Base-by-base conservation (phyloP, 1,284 basidiomycete genomes). In the Ceratobasidium sp. region DNA sequence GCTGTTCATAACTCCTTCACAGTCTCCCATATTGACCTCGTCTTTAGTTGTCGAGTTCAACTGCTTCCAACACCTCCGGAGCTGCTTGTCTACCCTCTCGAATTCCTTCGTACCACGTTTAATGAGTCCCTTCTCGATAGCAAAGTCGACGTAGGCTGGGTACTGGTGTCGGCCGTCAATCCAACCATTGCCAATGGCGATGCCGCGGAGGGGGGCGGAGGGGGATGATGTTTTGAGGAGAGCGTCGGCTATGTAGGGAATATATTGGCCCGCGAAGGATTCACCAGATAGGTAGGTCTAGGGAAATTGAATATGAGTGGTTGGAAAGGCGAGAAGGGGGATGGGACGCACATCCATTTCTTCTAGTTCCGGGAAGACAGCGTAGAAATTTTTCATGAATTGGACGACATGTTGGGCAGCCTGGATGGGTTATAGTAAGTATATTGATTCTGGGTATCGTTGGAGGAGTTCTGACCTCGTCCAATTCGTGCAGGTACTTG, bases 261-360 rank as follows among this genome's bases (percentile, higher is more conserved):
- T 97, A 85, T 95, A 99, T 85, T 98, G 96, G n/a, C 98, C 97
- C n/a, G 96, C 97, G 81, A 92, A 99, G 76, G 93, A 95, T 85
- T 98, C 96, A 69, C 96, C 97, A 0, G 92, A 92, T 9, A 98
- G 85, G 82, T 96, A 98, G 0, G 95, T 97, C 95, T 97, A 79
- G 11, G 17, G 19, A 5, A 29, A 48, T 41, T 11, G 5, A n/a
- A n/a, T 7, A 56, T 78, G 48, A 79, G 75, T 62, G 44, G 51
- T 19, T 41, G 19, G 24, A 45, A 17, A 50, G 44, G 36, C 22
- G 17, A 44, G 0, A 75, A 74, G 44, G 73, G 19, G 36, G 44
- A 73, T 19, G 45, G 62, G 59, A 87, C 95, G 80, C 80, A 97
- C 95, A 81, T 99, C 97, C 81, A 94, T 88, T 24, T 85, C 84